phyloP scores from a whole-genome alignment of 2,329 filamentous ascomycete species.

The Calonectria honghensis region DNA sequence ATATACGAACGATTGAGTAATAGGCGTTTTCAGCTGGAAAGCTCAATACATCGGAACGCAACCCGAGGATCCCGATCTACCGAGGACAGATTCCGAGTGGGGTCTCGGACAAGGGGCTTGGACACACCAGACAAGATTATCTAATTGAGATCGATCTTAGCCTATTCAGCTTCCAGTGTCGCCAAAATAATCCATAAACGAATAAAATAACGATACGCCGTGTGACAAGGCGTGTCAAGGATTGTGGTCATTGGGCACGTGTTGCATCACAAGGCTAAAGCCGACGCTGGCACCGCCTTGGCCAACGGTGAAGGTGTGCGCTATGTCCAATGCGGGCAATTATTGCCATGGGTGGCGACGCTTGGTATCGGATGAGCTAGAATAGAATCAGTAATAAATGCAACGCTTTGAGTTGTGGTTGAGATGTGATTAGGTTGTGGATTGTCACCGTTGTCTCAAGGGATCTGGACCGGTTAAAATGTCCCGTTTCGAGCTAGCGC shows the following conservation, averaged over 20 bases:
- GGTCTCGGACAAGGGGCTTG: not conserved
- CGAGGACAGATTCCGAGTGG: not conserved
- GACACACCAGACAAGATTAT: not conserved
- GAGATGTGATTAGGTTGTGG: slow-evolving; percentile 23
- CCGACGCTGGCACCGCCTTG: slow-evolving; percentile 4
- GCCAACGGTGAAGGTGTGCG: slow-evolving; percentile 1
- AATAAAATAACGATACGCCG: slow-evolving; percentile 28
- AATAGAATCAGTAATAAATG: slow-evolving; percentile 31
- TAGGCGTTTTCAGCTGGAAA: not conserved
- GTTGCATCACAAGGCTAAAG: slow-evolving; percentile 21
- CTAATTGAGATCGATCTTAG: slow-evolving; percentile 1
- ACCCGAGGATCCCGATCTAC: not conserved
- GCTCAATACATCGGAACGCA: slow-evolving; percentile 5
- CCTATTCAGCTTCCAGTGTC: slow-evolving; percentile 5
- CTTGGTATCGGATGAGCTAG: slow-evolving; percentile 21
- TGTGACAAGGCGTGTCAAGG: slow-evolving; percentile 24
- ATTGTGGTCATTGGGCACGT: slow-evolving; percentile 10
- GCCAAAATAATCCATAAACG: slow-evolving; percentile 24
- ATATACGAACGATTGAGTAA: not conserved
- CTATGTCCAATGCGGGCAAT: slow-evolving; percentile 34
- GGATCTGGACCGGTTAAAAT: slow-evolving; percentile 30
- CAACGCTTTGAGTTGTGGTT: slow-evolving; percentile 16
- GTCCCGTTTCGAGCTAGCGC: slow-evolving; percentile 22
- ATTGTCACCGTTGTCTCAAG: slow-evolving; percentile 5
- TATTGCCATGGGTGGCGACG: slow-evolving; percentile 17